Percentiles rank a stretch among this genome's conserved stretches.
phyloP scores from a whole-genome alignment of 169 alveolate species.

The Plasmodium inui region DNA sequence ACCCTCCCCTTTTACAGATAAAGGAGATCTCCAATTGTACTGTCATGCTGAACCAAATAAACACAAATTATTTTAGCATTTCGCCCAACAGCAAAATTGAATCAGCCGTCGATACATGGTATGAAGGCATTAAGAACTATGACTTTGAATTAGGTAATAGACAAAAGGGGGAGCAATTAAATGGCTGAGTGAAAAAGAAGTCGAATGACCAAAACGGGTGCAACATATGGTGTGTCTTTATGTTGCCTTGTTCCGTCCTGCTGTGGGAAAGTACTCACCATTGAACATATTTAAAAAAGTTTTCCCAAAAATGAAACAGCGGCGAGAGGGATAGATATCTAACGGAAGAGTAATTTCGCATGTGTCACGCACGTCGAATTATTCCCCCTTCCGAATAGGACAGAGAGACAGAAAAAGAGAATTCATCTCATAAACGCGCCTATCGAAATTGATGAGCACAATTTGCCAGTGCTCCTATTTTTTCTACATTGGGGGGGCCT shows the following conservation, averaged over 20 bases:
- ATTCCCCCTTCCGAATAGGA: not conserved
- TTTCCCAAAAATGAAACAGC: not conserved
- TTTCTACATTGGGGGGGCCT: not conserved
- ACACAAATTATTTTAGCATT: conserved; percentile 59
- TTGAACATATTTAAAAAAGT: not conserved
- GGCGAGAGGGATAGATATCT: not conserved
- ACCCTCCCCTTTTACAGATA: conserved; percentile 25
- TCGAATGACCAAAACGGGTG: not conserved
- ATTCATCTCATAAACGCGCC: not conserved
- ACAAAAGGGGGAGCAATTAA: conserved; percentile 4
- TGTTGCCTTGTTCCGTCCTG: not conserved
- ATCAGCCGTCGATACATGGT: conserved; percentile 66
- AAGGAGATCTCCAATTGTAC: conserved; percentile 8
- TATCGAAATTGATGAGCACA: not conserved
- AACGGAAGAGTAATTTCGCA: not conserved
- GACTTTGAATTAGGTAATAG: conserved; percentile 64
- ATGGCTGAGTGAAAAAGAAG: not conserved
- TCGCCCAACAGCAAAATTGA: conserved; percentile 8
- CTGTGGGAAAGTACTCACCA: not conserved
- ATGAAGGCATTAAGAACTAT: conserved; percentile 69
- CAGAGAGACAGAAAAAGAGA: not conserved
- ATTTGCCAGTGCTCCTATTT: not conserved
- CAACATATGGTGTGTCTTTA: not conserved
- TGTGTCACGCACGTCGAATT: not conserved
- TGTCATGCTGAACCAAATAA: conserved; percentile 20